Evolutionary conservation across 2,329 filamentous ascomycete genomes (phyloP).

Genomic region (Fusarium newnesense): DNA sequence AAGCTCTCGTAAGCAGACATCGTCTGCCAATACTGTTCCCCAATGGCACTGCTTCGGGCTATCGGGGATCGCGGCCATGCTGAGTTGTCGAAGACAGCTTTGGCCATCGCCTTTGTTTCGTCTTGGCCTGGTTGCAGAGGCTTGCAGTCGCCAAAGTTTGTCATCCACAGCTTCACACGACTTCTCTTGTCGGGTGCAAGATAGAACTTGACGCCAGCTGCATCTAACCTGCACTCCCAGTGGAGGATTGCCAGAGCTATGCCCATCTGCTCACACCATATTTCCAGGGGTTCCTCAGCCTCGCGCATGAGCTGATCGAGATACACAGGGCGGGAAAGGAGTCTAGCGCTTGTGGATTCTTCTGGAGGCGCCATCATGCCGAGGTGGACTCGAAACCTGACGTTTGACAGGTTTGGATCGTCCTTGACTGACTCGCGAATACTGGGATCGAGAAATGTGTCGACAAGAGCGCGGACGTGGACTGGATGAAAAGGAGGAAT

Average conservation of each 20-base stretch:
- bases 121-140: background rate
- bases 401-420: background rate
- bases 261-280: constrained; percentile 33
- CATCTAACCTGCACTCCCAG: constrained; percentile 40
- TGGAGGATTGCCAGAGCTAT: constrained; percentile 39
- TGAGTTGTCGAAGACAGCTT: constrained; percentile 4
- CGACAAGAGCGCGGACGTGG: constrained; percentile 1
- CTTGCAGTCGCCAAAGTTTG: constrained; percentile 37
- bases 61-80: constrained; percentile 20
- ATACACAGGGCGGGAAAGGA: constrained; percentile 32
- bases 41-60: background rate
- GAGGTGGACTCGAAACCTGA: constrained; percentile 15
- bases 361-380: constrained; percentile 1
- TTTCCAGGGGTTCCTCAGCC: background rate
- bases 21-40: rapidly evolving
- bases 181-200: background rate
- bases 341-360: background rate
- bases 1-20: background rate
- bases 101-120: background rate
- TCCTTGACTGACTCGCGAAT: background rate
- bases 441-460: background rate
- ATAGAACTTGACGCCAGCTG: constrained; percentile 36
- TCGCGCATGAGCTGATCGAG: constrained; percentile 36
- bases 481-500: constrained; percentile 6
- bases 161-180: constrained; percentile 34